Evolutionary conservation across 73 alveolate genomes (phyloP).

Genomic region (Symbiodinium pilosum): DNA sequence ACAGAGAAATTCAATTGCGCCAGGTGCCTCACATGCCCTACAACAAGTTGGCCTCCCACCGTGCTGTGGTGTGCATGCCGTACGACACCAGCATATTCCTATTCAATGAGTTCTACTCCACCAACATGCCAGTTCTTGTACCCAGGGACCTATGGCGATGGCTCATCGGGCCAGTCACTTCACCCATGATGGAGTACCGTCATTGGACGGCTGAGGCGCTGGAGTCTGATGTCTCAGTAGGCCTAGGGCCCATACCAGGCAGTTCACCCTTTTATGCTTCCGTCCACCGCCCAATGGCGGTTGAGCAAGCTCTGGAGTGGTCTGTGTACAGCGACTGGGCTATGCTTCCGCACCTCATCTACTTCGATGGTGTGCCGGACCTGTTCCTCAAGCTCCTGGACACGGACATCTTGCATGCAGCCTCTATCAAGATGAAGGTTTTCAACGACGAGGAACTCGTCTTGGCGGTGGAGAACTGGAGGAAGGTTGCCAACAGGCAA

Average conservation of each 20-base stretch:
- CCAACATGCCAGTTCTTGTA: constrained; percentile 47
- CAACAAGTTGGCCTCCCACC: constrained; percentile 54
- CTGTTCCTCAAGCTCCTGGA: constrained; percentile 57
- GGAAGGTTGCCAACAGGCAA: constrained; percentile 50
- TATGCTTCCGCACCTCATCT: constrained; percentile 67
- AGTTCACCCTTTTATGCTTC: constrained; percentile 65
- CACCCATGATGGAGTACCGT: constrained; percentile 45
- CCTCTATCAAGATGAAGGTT: constrained; percentile 39
- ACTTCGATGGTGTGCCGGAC: constrained; percentile 73
- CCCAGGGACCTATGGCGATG: constrained; percentile 85
- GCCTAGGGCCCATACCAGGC: background rate
- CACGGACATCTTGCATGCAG: background rate
- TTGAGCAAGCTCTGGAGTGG: constrained; percentile 71
- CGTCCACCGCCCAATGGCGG: constrained; percentile 78
- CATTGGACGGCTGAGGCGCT: background rate
- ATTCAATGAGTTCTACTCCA: constrained; percentile 69
- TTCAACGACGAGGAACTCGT: constrained; percentile 88
- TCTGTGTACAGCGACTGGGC: constrained; percentile 88
- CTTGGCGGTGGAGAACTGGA: constrained; percentile 52
- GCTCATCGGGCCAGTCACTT: constrained; percentile 80
- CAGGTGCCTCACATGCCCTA: constrained; percentile 82
- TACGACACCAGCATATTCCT: constrained; percentile 89
- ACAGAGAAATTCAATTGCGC: too few species aligned
- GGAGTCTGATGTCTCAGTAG: background rate
- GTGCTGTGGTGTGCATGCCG: constrained; percentile 84